phyloP scores from a whole-genome alignment of 768 basidiomycete genomes.

The Dacryopinax primogenitus region DNA sequence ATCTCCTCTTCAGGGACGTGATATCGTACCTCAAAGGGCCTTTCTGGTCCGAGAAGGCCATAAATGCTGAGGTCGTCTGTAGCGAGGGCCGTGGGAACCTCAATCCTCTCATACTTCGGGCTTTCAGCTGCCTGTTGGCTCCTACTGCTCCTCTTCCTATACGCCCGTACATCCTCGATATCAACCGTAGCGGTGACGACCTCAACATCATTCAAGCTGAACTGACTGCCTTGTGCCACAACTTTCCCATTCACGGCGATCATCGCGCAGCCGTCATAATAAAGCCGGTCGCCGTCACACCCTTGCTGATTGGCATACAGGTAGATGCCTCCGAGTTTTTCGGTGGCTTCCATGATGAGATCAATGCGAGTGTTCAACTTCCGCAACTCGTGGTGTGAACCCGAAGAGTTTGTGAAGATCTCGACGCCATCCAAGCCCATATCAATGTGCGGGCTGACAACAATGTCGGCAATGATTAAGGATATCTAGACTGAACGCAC shows the following conservation, averaged over 20 bases:
- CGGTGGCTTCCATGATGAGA: slow-evolving; percentile 90
- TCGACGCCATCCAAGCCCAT: slow-evolving; percentile 99
- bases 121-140: slow-evolving; percentile 77
- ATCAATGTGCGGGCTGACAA: slow-evolving; percentile 73
- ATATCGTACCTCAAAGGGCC: slow-evolving; percentile 45
- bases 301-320: slow-evolving; percentile 98
- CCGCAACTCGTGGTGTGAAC: slow-evolving; percentile 96
- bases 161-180: slow-evolving; percentile 89
- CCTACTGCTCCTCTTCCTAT: slow-evolving; percentile 69
- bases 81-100: slow-evolving; percentile 67
- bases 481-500: slow-evolving; percentile 31
- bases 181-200: slow-evolving; percentile 93
- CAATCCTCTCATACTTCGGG: slow-evolving; percentile 66
- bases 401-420: slow-evolving; percentile 97
- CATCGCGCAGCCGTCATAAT: slow-evolving; percentile 95
- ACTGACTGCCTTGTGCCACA: slow-evolving; percentile 91
- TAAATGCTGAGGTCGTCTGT: slow-evolving; percentile 50
- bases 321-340: slow-evolving; percentile 93
- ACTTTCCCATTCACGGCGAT: slow-evolving; percentile 89
- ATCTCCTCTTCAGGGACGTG: slow-evolving; percentile 93
- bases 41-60: slow-evolving; percentile 41
- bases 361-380: slow-evolving; percentile 86
- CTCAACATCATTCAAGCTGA: slow-evolving; percentile 90
- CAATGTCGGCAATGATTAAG: background rate
- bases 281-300: slow-evolving; percentile 93